A percentile compares a stretch with the other conserved stretches of the same genome.
These are phyloP conservation scores for Cystobasidium ongulense DNA, from an alignment of 768 basidiomycete genomes.

Conservation along the genomic window DNA sequence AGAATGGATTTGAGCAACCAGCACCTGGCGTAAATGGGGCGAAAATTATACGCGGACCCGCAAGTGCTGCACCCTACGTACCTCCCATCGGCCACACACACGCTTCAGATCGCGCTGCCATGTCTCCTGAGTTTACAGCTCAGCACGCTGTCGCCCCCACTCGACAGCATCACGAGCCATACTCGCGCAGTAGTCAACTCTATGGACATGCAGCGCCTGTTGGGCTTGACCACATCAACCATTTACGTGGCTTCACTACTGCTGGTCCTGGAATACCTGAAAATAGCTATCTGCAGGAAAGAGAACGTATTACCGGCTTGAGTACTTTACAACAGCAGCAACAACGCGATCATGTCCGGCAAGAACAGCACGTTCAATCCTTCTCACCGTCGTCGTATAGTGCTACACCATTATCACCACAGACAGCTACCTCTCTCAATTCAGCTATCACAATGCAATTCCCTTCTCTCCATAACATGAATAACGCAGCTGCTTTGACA, in stretches of 20 bases:
- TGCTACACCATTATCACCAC: background rate
- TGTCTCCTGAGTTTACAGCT: background rate
- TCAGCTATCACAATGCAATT: constrained; percentile 14
- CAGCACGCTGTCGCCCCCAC: constrained; percentile 24
- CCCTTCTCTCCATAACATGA: constrained; percentile 10
- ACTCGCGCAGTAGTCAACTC: no score
- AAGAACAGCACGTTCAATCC: background rate
- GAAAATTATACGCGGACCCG: constrained; percentile 47
- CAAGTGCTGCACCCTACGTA: constrained; percentile 51
- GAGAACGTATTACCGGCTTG: constrained; percentile 8
- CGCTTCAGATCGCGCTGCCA: constrained; percentile 33
- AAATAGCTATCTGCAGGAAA: background rate
- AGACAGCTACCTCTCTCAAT: background rate
- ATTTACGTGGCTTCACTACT: background rate
- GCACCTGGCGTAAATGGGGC: background rate
- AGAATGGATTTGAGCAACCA: background rate
- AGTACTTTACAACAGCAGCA: background rate
- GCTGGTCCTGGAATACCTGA: constrained; percentile 15
- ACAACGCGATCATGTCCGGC: background rate
- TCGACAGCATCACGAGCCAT: background rate
- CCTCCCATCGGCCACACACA: constrained; percentile 49
- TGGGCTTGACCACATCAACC: background rate
- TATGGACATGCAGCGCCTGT: background rate
- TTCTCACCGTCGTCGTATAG: constrained; percentile 42
- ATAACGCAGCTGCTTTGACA: constrained; percentile 2